Evolutionary conservation across 1,139 yeast species (phyloP).

Genomic region (Candida albicans): DNA sequence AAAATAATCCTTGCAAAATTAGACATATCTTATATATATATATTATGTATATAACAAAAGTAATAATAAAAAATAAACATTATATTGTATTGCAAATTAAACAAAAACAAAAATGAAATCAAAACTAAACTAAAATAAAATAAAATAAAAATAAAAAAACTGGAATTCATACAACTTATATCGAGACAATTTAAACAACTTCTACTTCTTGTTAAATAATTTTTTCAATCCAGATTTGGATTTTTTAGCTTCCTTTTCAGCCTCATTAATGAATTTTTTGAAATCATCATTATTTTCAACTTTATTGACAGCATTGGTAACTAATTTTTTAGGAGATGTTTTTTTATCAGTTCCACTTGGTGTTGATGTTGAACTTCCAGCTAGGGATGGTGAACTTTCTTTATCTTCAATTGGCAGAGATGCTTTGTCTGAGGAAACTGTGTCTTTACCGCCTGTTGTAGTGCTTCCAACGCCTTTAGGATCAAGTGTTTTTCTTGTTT

Average conservation of each 20-base stretch:
- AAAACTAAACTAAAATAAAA: too few relatives aligned
- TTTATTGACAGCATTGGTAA: constrained; percentile 4
- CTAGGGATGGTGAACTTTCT: background rate
- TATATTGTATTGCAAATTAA: constrained; percentile 1
- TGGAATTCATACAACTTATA: background rate
- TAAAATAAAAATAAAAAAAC: constrained; percentile 2
- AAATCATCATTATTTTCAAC: constrained; percentile 9
- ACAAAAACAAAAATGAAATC: too few relatives aligned
- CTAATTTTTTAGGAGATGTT: background rate
- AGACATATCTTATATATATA: background rate
- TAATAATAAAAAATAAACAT: background rate
- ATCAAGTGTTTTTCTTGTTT: background rate
- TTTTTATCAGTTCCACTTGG: background rate
- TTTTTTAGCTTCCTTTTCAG: constrained; percentile 14
- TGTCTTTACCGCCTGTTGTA: background rate
- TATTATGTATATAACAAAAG: background rate
- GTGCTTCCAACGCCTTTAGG: background rate
- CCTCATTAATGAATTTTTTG: constrained; percentile 8
- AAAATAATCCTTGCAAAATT: background rate
- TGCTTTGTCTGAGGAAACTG: too few relatives aligned
- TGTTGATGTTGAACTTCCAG: background rate
- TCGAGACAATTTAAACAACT: background rate
- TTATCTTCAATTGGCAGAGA: too few relatives aligned
- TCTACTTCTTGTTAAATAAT: constrained; percentile 18
- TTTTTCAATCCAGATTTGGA: constrained; percentile 22